Base-by-base conservation (phyloP, 2,329 filamentous ascomycete species). In the Neonectria magnoliae region DNA sequence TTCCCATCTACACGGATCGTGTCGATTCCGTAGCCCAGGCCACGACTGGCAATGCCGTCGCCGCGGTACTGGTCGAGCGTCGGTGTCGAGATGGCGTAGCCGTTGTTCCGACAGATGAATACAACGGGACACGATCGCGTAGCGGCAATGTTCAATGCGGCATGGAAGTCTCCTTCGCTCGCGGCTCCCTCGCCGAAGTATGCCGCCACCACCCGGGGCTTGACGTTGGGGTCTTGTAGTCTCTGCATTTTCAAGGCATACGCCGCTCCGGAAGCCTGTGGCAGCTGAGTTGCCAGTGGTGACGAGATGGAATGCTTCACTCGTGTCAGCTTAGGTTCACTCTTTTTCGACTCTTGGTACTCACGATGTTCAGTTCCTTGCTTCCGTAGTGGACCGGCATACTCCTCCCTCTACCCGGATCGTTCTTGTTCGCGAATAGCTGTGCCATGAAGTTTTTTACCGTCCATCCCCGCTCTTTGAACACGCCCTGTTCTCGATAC, bases 331-430 rank as follows among this genome's bases (percentile, higher is more conserved):
- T 18, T 8, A 48, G 7, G n/a, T 18, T 5, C 4, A 6, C 22
- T 16, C 52, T 18, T 5, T 10, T n/a, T 16, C 25, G 20, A 29
- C 27, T 8, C 9, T 16, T 20, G 45, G 1, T 20, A 82, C 88
- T 77, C 77, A 94, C 92, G 75, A 97, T 94, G 72, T 97, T 93
- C 62, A 97, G 83, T 68, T 93, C 90, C 62, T 85, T 88, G 78
- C 91, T 94, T 51, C 94, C 94, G 75, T 98, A 99, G 80, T 99
- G 96, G 14, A 98, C 93, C 1, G 96, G 96, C 96, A 99, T 99
- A 75, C 97, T 98, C 67, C 95, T 89, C 1, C 94, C 96, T 65
- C 85, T 87, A 1, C 95, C 94, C 1, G 85, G 79, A 73, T 99
- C 96, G 68, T 93, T 88, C 59, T 83, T 87, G 76, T 97, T 98